phyloP scores from a whole-genome alignment of 2,329 filamentous ascomycete species.

The Verticillium klebahnii region DNA sequence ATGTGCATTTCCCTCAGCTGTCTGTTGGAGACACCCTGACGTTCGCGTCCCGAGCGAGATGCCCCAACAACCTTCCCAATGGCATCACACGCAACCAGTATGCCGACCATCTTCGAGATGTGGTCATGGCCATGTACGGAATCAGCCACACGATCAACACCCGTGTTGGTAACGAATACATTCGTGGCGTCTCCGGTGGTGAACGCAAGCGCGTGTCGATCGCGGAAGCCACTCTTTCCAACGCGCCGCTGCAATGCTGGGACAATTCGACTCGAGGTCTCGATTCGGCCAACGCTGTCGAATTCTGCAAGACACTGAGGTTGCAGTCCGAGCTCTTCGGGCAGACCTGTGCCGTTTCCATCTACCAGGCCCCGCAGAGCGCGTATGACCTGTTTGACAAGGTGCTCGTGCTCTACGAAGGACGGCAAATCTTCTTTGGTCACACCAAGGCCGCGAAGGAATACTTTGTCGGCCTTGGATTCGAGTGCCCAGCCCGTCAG shows the following conservation, averaged over 20 bases:
- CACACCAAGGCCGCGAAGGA: slow-evolving; percentile 53
- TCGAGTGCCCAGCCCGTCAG: slow-evolving; percentile 60
- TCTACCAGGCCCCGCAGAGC: slow-evolving; percentile 61
- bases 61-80: slow-evolving; percentile 40
- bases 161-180: slow-evolving; percentile 48
- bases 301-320: slow-evolving; percentile 47
- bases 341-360: slow-evolving; percentile 43
- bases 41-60: slow-evolving; percentile 52
- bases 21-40: slow-evolving; percentile 56
- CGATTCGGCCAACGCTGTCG: slow-evolving; percentile 47
- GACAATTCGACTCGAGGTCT: slow-evolving; percentile 49
- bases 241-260: slow-evolving; percentile 19
- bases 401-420: slow-evolving; percentile 53
- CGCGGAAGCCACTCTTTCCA: slow-evolving; percentile 24
- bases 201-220: slow-evolving; percentile 38
- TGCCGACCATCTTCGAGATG: slow-evolving; percentile 43
- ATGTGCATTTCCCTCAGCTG: slow-evolving; percentile 56
- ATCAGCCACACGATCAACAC: slow-evolving; percentile 50
- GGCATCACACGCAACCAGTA: slow-evolving; percentile 36
- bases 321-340: slow-evolving; percentile 42
- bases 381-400: slow-evolving; percentile 64
- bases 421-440: slow-evolving; percentile 60
- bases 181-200: slow-evolving; percentile 49
- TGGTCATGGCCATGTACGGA: slow-evolving; percentile 49
- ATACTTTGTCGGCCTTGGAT: slow-evolving; percentile 65